These are phyloP conservation scores for Tetrapisispora arboricola DNA, from an alignment of 805 yeast genomes.

Conservation along the genomic window DNA sequence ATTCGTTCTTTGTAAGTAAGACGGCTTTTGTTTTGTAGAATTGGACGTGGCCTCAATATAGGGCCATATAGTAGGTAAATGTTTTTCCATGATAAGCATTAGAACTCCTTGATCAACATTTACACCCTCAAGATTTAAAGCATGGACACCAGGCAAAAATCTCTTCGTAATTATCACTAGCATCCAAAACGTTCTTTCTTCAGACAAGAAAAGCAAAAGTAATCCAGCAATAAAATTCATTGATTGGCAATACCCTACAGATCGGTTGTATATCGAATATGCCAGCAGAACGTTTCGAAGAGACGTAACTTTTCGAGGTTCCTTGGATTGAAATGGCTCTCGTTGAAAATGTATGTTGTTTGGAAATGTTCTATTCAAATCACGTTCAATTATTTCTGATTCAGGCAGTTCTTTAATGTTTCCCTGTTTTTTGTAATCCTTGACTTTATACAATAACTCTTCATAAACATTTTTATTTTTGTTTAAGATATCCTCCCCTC, in stretches of 20 bases:
- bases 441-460: conserved; percentile 50
- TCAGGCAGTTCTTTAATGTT: conserved; percentile 31
- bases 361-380: conserved; percentile 87
- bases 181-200: conserved; percentile 93
- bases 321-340: conserved; percentile 31
- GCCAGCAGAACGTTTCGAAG: conserved; percentile 73
- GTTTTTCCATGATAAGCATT: conserved; percentile 74
- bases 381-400: conserved; percentile 88
- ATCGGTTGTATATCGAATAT: conserved; percentile 76
- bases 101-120: conserved; percentile 90
- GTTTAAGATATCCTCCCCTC: conserved; percentile 64
- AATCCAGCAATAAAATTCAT: conserved; percentile 87
- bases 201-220: conserved; percentile 73
- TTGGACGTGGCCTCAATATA: conserved; percentile 1
- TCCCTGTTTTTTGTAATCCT: conserved; percentile 2
- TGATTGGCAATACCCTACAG: conserved; percentile 92
- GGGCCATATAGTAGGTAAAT: conserved; percentile 74
- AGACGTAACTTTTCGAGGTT: conserved; percentile 56
- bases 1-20: conserved; percentile 8
- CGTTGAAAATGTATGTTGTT: conserved; percentile 75
- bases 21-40: background rate
- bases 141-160: conserved; percentile 85
- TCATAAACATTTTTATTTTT: conserved; percentile 71
- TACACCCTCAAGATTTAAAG: conserved; percentile 82
- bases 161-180: conserved; percentile 77